Conservation (phyloP, 2,329 filamentous ascomycete genomes). For the Alternaria brassicicola region DNA sequence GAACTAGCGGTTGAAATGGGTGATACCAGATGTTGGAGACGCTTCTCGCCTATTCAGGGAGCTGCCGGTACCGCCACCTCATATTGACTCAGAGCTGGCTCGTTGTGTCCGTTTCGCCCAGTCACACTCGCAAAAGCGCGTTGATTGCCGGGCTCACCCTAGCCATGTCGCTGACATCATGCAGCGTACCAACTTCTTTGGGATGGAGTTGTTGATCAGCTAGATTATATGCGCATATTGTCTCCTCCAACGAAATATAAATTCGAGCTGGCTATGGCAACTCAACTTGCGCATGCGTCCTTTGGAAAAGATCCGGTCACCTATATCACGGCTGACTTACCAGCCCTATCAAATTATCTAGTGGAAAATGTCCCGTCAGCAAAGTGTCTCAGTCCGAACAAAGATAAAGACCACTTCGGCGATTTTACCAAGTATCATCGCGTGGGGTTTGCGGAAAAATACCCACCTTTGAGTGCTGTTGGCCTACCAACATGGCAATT, state of each 20-base stretch:
- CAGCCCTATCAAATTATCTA: background rate
- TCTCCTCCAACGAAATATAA: background rate
- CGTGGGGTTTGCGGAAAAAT: background rate
- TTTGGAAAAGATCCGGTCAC: background rate
- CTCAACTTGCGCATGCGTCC: background rate
- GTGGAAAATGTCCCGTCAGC: background rate
- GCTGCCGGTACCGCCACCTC: background rate
- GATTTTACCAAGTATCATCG: background rate
- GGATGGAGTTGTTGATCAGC: background rate
- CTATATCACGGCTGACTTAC: background rate
- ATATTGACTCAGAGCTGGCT: background rate
- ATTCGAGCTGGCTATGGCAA: background rate
- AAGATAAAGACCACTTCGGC: background rate
- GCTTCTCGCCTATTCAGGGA: background rate
- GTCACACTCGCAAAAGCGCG: background rate
- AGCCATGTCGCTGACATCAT: slow-evolving; percentile 6
- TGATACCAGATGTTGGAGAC: background rate
- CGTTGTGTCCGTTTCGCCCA: slow-evolving; percentile 14
- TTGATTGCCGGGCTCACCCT: slow-evolving; percentile 7
- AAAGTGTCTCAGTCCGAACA: background rate
- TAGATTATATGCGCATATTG: background rate
- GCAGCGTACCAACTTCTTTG: slow-evolving; percentile 7
- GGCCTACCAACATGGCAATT: background rate
- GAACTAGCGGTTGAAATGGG: background rate
- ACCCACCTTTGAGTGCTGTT: background rate